Percentiles rank a stretch among this genome's conserved stretches.
phyloP scores from a whole-genome alignment of 2,329 filamentous ascomycete species.

The Epichloe coenophiala region DNA sequence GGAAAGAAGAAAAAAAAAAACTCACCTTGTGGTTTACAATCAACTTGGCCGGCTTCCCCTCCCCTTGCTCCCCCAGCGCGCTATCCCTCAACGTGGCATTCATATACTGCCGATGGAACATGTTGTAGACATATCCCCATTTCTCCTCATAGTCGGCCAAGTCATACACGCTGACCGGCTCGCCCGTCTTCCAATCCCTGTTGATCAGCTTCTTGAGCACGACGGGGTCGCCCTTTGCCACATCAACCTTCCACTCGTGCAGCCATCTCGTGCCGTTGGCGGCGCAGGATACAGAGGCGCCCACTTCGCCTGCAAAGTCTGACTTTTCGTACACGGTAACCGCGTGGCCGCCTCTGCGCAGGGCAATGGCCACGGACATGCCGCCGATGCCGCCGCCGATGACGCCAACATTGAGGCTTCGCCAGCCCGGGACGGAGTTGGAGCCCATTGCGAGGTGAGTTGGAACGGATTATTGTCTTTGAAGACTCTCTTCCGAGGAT shows the following conservation, averaged over 20 bases:
- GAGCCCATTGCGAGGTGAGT: conserved; percentile 13
- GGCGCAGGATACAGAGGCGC: conserved; percentile 53
- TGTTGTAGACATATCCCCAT: conserved; percentile 54
- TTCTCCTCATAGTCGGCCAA: conserved; percentile 50
- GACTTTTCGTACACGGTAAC: conserved; percentile 52
- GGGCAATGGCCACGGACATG: conserved; percentile 30
- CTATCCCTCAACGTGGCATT: conserved; percentile 51
- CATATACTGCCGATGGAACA: conserved; percentile 59
- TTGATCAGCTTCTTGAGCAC: conserved; percentile 54
- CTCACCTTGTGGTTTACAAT: conserved; percentile 40
- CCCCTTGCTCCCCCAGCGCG: conserved; percentile 38
- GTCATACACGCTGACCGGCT: conserved; percentile 50
- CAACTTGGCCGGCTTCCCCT: conserved; percentile 38
- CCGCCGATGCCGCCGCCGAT: conserved; percentile 36
- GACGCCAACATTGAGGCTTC: conserved; percentile 28
- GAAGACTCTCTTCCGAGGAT: too few relatives aligned
- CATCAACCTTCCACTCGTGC: conserved; percentile 53
- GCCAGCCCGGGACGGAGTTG: conserved; percentile 23
- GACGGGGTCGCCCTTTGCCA: conserved; percentile 51
- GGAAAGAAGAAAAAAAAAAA: not conserved
- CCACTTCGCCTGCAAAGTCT: conserved; percentile 55
- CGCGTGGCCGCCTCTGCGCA: conserved; percentile 31
- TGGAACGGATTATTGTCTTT: not conserved
- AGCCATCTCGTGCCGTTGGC: conserved; percentile 59
- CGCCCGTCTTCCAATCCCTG: conserved; percentile 56